These are phyloP conservation scores for Plasmodium blacklocki DNA, from an alignment of 169 alveolate species.

Conservation along the genomic window DNA sequence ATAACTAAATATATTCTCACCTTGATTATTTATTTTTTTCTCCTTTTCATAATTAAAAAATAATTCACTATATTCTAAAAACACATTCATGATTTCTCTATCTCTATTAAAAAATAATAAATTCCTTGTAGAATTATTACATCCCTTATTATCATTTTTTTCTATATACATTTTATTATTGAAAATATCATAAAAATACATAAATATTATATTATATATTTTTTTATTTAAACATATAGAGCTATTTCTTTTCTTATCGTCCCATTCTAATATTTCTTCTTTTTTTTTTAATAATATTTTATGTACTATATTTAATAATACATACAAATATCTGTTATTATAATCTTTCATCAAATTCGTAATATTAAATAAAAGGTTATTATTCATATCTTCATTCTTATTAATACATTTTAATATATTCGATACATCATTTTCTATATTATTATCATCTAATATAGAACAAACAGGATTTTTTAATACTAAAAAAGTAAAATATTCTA, in stretches of 20 bases:
- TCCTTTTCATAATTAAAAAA: slow-evolving; percentile 47
- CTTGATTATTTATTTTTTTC: background rate
- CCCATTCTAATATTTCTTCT: background rate
- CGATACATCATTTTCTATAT: background rate
- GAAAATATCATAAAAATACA: slow-evolving; percentile 35
- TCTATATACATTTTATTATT: background rate
- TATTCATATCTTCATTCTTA: background rate
- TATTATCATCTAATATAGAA: background rate
- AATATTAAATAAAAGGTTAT: background rate
- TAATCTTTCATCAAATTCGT: too few species aligned
- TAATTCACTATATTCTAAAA: slow-evolving; percentile 37
- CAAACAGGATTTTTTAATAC: background rate
- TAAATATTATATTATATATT: slow-evolving; percentile 51
- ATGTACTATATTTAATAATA: slow-evolving; percentile 26
- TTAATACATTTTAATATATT: background rate
- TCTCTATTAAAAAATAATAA: slow-evolving; percentile 53
- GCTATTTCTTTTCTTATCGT: background rate
- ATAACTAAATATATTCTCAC: too few species aligned
- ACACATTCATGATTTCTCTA: slow-evolving; percentile 65
- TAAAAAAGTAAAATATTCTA: slow-evolving; percentile 10
- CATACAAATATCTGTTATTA: slow-evolving; percentile 3
- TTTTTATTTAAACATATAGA: background rate
- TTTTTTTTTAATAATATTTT: slow-evolving; percentile 39
- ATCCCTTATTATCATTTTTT: background rate
- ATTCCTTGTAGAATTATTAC: background rate